These are phyloP conservation scores for Fragaria vesca DNA, from an alignment of 306 rosid genomes.

Conservation along the genomic window DNA sequence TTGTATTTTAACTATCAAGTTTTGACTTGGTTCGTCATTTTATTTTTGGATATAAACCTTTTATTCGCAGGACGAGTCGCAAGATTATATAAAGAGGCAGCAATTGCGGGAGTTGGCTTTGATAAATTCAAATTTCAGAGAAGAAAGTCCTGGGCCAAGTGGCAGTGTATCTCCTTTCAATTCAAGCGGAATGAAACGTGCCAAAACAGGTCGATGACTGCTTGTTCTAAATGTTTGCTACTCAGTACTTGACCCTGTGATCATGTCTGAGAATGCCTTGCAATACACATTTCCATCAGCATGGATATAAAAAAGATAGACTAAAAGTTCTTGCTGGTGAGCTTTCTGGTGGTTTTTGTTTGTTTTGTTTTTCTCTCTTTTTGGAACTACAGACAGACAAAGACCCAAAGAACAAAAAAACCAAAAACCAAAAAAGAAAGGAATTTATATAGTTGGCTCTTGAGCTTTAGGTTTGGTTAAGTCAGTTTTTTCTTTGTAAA, in stretches of 20 bases:
- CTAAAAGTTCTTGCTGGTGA: slow-evolving; percentile 70
- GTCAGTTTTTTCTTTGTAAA: slow-evolving; percentile 44
- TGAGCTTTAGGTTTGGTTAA: slow-evolving; percentile 67
- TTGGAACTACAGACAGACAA: slow-evolving; percentile 22
- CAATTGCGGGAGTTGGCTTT: slow-evolving; percentile 85
- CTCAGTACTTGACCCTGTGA: slow-evolving; percentile 27
- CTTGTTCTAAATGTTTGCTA: slow-evolving; percentile 23
- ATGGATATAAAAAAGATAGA: slow-evolving; percentile 45
- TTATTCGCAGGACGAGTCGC: slow-evolving; percentile 76
- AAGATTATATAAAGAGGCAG: slow-evolving; percentile 88
- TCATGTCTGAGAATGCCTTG: slow-evolving; percentile 38
- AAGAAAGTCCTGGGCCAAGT: slow-evolving; percentile 90
- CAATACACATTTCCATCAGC: slow-evolving; percentile 33
- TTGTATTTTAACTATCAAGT: slow-evolving; percentile 4
- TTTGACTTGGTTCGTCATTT: slow-evolving; percentile 13
- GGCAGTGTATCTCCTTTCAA: slow-evolving; percentile 93
- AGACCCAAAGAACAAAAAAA: slow-evolving; percentile 34
- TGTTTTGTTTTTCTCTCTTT: slow-evolving; percentile 20
- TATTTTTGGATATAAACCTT: slow-evolving; percentile 25
- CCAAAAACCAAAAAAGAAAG: slow-evolving; percentile 18
- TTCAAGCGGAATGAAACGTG: slow-evolving; percentile 94
- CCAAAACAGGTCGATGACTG: slow-evolving; percentile 80
- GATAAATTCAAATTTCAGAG: slow-evolving; percentile 87
- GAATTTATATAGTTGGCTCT: slow-evolving; percentile 49
- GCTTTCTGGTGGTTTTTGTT: slow-evolving; percentile 56